Evolutionary conservation across 192 early-diverging fungal species (phyloP).

Genomic region (Backusella morwellensis): DNA sequence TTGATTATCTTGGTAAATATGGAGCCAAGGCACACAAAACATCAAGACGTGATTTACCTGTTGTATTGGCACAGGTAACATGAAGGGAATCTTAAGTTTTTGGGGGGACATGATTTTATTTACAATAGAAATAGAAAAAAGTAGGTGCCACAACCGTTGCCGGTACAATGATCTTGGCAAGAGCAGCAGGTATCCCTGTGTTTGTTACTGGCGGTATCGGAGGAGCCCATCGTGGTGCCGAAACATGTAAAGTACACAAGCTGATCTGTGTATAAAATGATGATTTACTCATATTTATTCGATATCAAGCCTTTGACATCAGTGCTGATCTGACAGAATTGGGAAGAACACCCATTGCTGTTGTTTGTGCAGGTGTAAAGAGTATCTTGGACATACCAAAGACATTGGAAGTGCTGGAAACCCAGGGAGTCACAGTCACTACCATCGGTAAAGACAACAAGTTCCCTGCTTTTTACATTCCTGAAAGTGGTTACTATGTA

Average conservation of each 20-base stretch:
- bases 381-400: slow-evolving; percentile 92
- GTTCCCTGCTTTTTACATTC: slow-evolving; percentile 94
- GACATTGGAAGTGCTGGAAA: slow-evolving; percentile 91
- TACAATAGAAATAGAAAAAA: slow-evolving; percentile 35
- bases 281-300: no score
- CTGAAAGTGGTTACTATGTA: slow-evolving; percentile 66
- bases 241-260: slow-evolving; percentile 41
- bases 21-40: slow-evolving; percentile 70
- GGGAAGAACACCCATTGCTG: slow-evolving; percentile 86
- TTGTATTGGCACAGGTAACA: slow-evolving; percentile 65
- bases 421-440: slow-evolving; percentile 89
- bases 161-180: slow-evolving; percentile 86
- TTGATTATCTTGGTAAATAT: slow-evolving; percentile 62
- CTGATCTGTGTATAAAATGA: neutral
- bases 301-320: slow-evolving; percentile 68
- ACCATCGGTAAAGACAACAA: slow-evolving; percentile 58
- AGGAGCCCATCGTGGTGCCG: slow-evolving; percentile 87
- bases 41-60: slow-evolving; percentile 81
- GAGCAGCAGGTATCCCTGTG: slow-evolving; percentile 79
- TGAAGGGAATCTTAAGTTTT: neutral
- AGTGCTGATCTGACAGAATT: slow-evolving; percentile 94
- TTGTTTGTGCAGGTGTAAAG: slow-evolving; percentile 96
- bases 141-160: slow-evolving; percentile 93
- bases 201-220: slow-evolving; percentile 99
- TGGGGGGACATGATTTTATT: neutral